A percentile compares a stretch with the other conserved stretches of the same genome.
Evolutionary conservation across 1,284 basidiomycete genomes (phyloP).

Genomic region (Apiotrichum gamsii): DNA sequence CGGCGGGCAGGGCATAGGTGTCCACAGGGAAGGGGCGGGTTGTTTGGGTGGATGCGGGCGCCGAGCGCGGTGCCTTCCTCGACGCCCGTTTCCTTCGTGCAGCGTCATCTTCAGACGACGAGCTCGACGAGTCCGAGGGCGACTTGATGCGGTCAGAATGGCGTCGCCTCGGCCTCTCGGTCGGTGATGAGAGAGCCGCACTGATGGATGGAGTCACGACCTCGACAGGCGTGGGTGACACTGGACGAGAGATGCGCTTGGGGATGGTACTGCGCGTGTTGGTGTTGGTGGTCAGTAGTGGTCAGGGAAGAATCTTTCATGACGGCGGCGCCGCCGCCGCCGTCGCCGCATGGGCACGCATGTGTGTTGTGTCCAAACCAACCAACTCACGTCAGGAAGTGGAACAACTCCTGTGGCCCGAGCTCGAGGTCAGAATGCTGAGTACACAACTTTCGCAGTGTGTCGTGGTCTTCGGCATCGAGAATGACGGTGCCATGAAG

Average conservation of each 20-base stretch:
- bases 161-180: constrained; percentile 15
- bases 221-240: too few relatives aligned
- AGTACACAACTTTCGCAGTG: constrained; percentile 18
- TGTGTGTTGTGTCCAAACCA: too few relatives aligned
- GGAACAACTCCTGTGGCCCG: constrained; percentile 1
- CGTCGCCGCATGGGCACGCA: too few relatives aligned
- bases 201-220: too few relatives aligned
- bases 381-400: constrained; percentile 4
- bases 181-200: not conserved
- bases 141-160: constrained; percentile 39
- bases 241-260: too few relatives aligned
- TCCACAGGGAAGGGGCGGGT: not conserved
- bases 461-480: constrained; percentile 24
- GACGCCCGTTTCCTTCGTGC: too few relatives aligned
- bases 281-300: too few relatives aligned
- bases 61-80: too few relatives aligned
- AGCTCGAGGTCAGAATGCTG: constrained; percentile 22
- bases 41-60: constrained; percentile 4
- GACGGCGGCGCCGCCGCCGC: too few relatives aligned
- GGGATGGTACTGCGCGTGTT: too few relatives aligned
- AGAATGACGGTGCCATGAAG: constrained; percentile 2
- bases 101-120: constrained; percentile 7
- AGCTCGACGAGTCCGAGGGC: constrained; percentile 36
- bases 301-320: not conserved
- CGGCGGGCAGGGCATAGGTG: not conserved